Evolutionary conservation across 441 rosid genomes (phyloP).

Genomic region (Eutrema salsugineum): DNA sequence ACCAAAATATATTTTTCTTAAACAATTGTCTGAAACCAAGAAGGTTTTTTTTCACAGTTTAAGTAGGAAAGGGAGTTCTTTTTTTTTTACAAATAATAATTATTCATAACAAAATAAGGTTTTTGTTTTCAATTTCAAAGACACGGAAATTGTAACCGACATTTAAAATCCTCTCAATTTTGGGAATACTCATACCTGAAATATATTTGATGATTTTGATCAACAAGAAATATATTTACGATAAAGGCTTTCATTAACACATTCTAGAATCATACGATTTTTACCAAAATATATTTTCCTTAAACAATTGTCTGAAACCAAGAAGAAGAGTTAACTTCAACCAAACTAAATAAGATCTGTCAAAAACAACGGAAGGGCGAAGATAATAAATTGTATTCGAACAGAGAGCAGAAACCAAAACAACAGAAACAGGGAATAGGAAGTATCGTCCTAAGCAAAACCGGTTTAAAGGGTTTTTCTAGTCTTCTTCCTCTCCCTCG

Average conservation of each 20-base stretch:
- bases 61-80: background rate
- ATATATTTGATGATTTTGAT: background rate
- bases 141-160: too few species aligned
- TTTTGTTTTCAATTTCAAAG: too few species aligned
- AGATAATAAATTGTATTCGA: conserved; percentile 9
- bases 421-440: background rate
- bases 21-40: background rate
- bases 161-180: too few species aligned
- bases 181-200: too few species aligned
- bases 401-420: conserved; percentile 4
- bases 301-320: background rate
- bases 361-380: background rate
- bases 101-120: background rate
- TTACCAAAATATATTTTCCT: background rate
- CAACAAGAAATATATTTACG: too few species aligned
- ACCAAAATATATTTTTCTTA: background rate
- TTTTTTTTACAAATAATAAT: background rate
- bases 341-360: conserved; percentile 14
- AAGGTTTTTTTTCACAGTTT: background rate
- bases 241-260: too few species aligned
- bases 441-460: conserved; percentile 1
- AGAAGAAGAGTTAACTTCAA: conserved; percentile 13
- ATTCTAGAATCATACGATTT: background rate
- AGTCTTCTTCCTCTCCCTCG: conserved; percentile 76
- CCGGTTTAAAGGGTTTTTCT: background rate